Evolutionary conservation across 1,284 basidiomycete species (phyloP).

Genomic region (Takashimella koratensis): DNA sequence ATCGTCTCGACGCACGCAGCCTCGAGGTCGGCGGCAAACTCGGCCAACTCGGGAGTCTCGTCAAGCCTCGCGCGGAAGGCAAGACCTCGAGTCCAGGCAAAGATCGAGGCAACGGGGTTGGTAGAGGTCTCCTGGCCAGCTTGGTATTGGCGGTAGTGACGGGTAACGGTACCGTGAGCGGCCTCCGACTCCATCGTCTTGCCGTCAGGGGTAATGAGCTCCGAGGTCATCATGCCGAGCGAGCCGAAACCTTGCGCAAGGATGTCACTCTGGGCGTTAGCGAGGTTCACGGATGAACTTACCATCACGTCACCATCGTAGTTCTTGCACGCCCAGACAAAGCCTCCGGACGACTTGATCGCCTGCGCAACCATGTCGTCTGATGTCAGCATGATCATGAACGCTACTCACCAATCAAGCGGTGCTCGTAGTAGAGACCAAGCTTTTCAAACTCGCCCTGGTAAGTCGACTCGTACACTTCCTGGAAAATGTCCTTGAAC

Average conservation of each 20-base stretch:
- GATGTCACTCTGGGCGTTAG: constrained; percentile 66
- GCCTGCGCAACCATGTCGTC: constrained; percentile 97
- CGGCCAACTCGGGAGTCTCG: constrained; percentile 67
- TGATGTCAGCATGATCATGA: no score
- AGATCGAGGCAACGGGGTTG: constrained; percentile 97
- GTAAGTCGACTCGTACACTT: constrained; percentile 85
- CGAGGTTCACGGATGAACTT: constrained; percentile 11
- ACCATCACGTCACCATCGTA: constrained; percentile 87
- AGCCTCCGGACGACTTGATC: constrained; percentile 94
- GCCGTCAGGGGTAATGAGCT: constrained; percentile 94
- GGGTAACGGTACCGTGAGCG: constrained; percentile 82
- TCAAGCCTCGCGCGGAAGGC: constrained; percentile 93
- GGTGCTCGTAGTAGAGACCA: constrained; percentile 95
- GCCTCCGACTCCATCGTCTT: constrained; percentile 87
- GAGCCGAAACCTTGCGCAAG: constrained; percentile 86
- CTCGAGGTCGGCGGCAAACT: constrained; percentile 81
- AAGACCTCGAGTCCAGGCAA: constrained; percentile 95
- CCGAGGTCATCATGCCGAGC: constrained; percentile 96
- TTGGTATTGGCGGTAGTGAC: constrained; percentile 96
- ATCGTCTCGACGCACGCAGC: constrained; percentile 86
- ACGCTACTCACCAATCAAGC: constrained; percentile 56
- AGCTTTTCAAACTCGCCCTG: constrained; percentile 72
- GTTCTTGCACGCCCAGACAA: constrained; percentile 97
- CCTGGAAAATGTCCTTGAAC: constrained; percentile 98
- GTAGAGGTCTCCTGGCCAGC: constrained; percentile 95